Evolutionary conservation across 495 filamentous ascomycete genomes (phyloP).

Genomic region (Amorphotheca resinae): DNA sequence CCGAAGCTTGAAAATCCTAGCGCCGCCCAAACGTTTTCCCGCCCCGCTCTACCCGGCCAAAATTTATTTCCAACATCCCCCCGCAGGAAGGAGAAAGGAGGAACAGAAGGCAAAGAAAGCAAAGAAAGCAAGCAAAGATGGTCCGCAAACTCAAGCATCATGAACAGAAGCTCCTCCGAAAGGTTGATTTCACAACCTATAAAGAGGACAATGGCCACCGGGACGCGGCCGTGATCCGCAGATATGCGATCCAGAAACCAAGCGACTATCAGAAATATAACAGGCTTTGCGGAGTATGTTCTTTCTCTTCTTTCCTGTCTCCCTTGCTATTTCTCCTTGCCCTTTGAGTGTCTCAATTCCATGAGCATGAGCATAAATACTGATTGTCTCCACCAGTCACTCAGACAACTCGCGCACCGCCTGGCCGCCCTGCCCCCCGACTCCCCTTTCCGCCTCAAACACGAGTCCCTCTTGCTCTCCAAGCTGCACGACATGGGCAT

Average conservation of each 20-base stretch:
- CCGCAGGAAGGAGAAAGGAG: neutral
- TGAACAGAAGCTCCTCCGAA: constrained; percentile 66
- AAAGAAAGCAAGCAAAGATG: constrained; percentile 34
- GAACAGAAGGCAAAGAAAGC: neutral
- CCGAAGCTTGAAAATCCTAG: constrained; percentile 4
- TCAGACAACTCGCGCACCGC: constrained; percentile 79
- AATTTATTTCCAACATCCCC: constrained; percentile 12
- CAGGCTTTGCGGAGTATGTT: constrained; percentile 55
- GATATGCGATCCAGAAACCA: constrained; percentile 80
- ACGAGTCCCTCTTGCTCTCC: constrained; percentile 71
- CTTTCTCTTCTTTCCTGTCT: neutral
- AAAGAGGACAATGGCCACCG: constrained; percentile 79
- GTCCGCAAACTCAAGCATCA: constrained; percentile 88
- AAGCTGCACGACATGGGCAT: constrained; percentile 90
- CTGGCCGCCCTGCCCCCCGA: constrained; percentile 66
- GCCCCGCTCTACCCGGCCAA: neutral
- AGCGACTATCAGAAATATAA: constrained; percentile 87
- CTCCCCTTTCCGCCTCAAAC: constrained; percentile 62
- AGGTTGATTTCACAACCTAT: constrained; percentile 93
- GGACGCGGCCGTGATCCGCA: constrained; percentile 61
- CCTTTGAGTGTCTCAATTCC: neutral
- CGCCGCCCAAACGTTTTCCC: constrained; percentile 11
- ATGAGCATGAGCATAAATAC: neutral
- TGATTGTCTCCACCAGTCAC: constrained; percentile 29
- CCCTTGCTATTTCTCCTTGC: too few relatives aligned